Percentiles rank a stretch among this genome's conserved stretches.
Conservation (phyloP, 2,329 filamentous ascomycete species). For the Fusarium sp. region DNA sequence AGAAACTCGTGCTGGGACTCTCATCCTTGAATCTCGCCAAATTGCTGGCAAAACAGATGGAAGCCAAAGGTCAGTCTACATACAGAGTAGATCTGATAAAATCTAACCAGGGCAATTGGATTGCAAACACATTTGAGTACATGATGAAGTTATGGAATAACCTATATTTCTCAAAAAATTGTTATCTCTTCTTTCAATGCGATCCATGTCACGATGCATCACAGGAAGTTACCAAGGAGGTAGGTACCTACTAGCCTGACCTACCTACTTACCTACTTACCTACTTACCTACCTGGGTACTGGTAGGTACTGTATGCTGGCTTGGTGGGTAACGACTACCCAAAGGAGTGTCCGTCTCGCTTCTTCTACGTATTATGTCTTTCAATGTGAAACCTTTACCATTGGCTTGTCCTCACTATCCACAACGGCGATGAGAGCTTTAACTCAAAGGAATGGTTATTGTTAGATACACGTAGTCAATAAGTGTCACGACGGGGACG, state of each 20-base stretch:
- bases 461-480: conserved; percentile 4
- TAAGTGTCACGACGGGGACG: not conserved
- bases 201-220: conserved; percentile 23
- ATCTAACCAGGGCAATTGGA: not conserved
- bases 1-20: not conserved
- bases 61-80: not conserved
- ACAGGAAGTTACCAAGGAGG: not conserved
- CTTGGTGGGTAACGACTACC: conserved; percentile 14
- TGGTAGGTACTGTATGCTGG: not conserved
- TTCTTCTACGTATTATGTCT: not conserved
- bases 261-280: too few species aligned
- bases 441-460: conserved; percentile 1
- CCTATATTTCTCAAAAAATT: not conserved
- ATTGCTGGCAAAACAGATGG: not conserved
- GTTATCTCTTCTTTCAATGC: not conserved
- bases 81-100: not conserved
- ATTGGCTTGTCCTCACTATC: conserved; percentile 6
- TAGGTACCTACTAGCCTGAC: too few species aligned
- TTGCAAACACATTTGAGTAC: not conserved
- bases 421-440: not conserved
- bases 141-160: not conserved
- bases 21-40: conserved; percentile 9
- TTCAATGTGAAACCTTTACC: conserved; percentile 21
- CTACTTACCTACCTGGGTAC: too few species aligned
- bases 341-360: conserved; percentile 24